Conservation (phyloP, 2,329 filamentous ascomycete genomes). For the Alternaria longipes region DNA sequence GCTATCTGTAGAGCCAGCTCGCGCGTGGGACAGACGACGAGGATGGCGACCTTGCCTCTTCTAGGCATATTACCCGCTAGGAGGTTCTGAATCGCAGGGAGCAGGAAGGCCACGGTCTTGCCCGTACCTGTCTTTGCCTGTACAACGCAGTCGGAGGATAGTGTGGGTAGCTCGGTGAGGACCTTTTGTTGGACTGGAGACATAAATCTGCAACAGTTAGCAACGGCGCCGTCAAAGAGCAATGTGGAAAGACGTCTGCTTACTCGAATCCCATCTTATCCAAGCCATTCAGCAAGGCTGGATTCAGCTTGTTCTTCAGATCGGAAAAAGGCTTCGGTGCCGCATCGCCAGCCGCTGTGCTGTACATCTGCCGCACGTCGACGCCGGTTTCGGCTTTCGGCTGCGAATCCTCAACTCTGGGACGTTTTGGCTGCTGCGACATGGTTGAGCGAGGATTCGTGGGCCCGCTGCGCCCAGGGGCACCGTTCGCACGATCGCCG, state of each 20-base stretch:
- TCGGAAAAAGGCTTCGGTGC: slow-evolving; percentile 40
- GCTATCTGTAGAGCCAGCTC: slow-evolving; percentile 62
- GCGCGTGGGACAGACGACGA: slow-evolving; percentile 60
- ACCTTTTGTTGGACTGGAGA: slow-evolving; percentile 65
- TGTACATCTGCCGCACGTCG: slow-evolving; percentile 38
- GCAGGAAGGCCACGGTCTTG: slow-evolving; percentile 60
- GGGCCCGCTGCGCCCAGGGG: slow-evolving; percentile 10
- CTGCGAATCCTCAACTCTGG: slow-evolving; percentile 26
- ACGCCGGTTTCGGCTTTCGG: slow-evolving; percentile 19
- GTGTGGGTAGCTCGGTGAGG: slow-evolving; percentile 59
- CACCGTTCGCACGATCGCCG: slow-evolving; percentile 16
- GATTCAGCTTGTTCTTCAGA: slow-evolving; percentile 37
- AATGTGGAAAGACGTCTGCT: slow-evolving; percentile 7
- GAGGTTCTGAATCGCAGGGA: slow-evolving; percentile 59
- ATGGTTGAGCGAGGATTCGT: slow-evolving; percentile 25
- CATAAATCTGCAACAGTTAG: slow-evolving; percentile 53
- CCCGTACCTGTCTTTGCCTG: slow-evolving; percentile 63
- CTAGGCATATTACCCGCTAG: slow-evolving; percentile 46
- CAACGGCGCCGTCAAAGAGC: not conserved
- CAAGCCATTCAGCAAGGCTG: slow-evolving; percentile 41
- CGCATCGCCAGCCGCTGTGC: slow-evolving; percentile 31
- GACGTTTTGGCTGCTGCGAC: slow-evolving; percentile 37
- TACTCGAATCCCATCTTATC: slow-evolving; percentile 52
- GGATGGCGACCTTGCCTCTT: slow-evolving; percentile 54
- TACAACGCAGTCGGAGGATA: slow-evolving; percentile 63